Conservation (phyloP, 2,329 filamentous ascomycete genomes). For the Sporothrix brasiliensis region DNA sequence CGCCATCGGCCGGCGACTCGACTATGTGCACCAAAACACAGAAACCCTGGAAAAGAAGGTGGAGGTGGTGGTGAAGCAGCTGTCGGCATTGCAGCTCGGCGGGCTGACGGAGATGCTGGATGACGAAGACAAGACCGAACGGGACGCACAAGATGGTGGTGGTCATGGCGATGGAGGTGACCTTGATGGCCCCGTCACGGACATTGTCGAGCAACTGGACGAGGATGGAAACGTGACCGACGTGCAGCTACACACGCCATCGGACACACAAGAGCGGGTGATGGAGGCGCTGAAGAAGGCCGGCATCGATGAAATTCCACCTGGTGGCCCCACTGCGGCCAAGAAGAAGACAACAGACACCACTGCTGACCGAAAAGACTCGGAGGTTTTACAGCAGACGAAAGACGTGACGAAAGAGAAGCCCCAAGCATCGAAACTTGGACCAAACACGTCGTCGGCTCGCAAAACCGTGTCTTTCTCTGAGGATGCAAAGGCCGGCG, state of each 20-base stretch:
- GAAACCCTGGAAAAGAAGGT: slow-evolving; percentile 73
- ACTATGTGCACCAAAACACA: slow-evolving; percentile 87
- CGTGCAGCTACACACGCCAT: slow-evolving; percentile 66
- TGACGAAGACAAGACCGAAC: slow-evolving; percentile 57
- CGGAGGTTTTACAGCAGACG: background rate
- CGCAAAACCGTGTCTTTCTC: slow-evolving; percentile 65
- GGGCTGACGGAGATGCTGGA: slow-evolving; percentile 51
- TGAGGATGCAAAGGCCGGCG: slow-evolving; percentile 58
- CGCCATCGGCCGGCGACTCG: slow-evolving; percentile 73
- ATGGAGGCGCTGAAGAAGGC: slow-evolving; percentile 74
- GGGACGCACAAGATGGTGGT: slow-evolving; percentile 54
- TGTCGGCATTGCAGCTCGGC: slow-evolving; percentile 64
- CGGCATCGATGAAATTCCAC: slow-evolving; percentile 56
- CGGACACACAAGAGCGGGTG: slow-evolving; percentile 67
- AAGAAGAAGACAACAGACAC: background rate
- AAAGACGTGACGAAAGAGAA: background rate
- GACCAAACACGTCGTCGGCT: slow-evolving; percentile 41
- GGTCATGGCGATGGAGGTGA: slow-evolving; percentile 63
- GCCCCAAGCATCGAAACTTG: background rate
- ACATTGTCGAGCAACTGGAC: slow-evolving; percentile 90
- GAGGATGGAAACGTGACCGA: slow-evolving; percentile 84
- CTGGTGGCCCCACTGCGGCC: slow-evolving; percentile 26
- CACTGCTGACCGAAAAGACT: background rate
- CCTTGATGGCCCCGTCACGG: slow-evolving; percentile 75
- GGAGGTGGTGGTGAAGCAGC: slow-evolving; percentile 67